Conservation (phyloP, 2,329 filamentous ascomycete species). For the Aspergillus jensenii region DNA sequence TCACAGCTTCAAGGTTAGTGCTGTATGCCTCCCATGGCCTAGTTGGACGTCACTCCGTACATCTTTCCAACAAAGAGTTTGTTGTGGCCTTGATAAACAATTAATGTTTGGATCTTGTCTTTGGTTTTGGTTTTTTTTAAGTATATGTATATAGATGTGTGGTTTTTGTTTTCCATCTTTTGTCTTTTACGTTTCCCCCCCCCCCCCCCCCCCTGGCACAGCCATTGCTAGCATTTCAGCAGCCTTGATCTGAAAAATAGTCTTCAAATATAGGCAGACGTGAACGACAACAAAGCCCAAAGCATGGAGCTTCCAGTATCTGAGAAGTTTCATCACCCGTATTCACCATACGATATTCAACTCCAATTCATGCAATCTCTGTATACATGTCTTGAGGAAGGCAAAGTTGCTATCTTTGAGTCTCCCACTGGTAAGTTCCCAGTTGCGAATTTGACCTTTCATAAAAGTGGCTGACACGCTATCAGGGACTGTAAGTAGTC, state of each 20-base stretch:
- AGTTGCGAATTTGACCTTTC: not conserved
- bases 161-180: not conserved
- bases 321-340: conserved; percentile 81
- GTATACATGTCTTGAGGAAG: conserved; percentile 74
- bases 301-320: conserved; percentile 34
- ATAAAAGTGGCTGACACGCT: conserved; percentile 15
- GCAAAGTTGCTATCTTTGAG: conserved; percentile 84
- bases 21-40: not conserved
- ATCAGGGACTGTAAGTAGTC: conserved; percentile 43
- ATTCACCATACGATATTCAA: conserved; percentile 83
- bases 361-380: conserved; percentile 81
- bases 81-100: not conserved
- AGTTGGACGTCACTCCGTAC: not conserved
- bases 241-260: not conserved
- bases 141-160: not conserved
- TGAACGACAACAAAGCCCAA: not conserved
- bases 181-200: not conserved
- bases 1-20: not conserved
- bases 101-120: not conserved
- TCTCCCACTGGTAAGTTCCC: conserved; percentile 75
- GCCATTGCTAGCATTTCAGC: not conserved
- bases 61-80: not conserved
- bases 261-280: not conserved
- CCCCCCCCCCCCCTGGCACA: not conserved
- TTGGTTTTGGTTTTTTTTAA: not conserved